Evolutionary conservation across 2,329 filamentous ascomycete species (phyloP), one percentile per base, ranked within the genome.

Genomic region (Phialemonium atrogriseum): DNA sequence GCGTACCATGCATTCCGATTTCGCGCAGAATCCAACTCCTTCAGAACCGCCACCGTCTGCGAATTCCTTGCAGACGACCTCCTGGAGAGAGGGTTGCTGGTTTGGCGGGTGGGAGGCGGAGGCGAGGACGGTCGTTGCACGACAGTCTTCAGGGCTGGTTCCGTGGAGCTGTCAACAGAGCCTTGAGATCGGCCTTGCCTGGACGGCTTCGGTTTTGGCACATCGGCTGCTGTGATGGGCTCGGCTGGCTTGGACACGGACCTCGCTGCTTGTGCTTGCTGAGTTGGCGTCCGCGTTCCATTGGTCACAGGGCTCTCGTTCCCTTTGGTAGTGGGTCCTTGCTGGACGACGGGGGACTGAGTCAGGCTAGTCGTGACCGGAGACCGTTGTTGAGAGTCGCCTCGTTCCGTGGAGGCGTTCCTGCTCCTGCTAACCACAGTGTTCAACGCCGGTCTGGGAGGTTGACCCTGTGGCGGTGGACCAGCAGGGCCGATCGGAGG

Each of bases 1-100:
- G 87, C 86, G 56, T 94, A 95, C 91, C 91, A 98, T 1, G 89
- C 89, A 58, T 94, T 96, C 31, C 84, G 77, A 49, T 82, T 91
- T 48, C 85, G 84, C 4, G 80, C 73, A 7, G 77, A 70, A 51
- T 98, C 89, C 3, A 98, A 68, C 52, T 98, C 91, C 52, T 91
- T 89, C 10, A 85, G 67, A 10, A 95, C 57, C 1, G 83, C 78
- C 40, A 84, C 81, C 2, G 81, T 80, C 43, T 81, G 77, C 7
- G 74, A 67, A 49, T 77, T 71, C 52, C 72, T 54, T 42, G 71
- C 60, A 37, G 82, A 70, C 38, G 80, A 62, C 53, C 77, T 59
- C 49, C 80, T 56, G 45, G 65, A 56, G 45, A 83, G 45, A 40
- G 77, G 60, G 56, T 77, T 70, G 57, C 73, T 69, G 21, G 61